Evolutionary conservation across 2,329 filamentous ascomycete genomes (phyloP).

Genomic region (Penicillium fuscoglaucum): DNA sequence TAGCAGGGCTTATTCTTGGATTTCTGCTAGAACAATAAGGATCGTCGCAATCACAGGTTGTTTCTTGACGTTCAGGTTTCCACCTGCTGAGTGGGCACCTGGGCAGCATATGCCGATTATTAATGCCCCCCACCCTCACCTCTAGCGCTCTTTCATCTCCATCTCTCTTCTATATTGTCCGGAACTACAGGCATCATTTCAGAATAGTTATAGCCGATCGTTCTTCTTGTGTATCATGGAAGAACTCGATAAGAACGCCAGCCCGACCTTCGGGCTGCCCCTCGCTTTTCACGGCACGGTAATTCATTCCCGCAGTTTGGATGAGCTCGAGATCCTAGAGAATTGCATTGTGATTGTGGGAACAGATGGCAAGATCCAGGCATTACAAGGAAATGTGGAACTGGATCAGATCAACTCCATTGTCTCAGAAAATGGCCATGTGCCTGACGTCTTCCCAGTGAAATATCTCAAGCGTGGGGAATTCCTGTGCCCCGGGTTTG

Average conservation of each 20-base stretch:
- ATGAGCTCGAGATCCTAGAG: slow-evolving; percentile 33
- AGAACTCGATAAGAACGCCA: slow-evolving; percentile 9
- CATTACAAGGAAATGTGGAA: slow-evolving; percentile 25
- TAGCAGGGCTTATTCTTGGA: neutral
- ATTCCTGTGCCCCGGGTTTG: slow-evolving; percentile 39
- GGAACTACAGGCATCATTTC: neutral
- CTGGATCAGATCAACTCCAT: slow-evolving; percentile 25
- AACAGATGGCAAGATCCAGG: slow-evolving; percentile 32
- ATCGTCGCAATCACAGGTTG: neutral
- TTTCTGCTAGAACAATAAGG: neutral
- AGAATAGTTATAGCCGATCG: neutral
- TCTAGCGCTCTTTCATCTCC: neutral
- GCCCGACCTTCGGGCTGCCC: slow-evolving; percentile 21
- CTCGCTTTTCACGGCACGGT: slow-evolving; percentile 39
- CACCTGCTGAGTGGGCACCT: neutral
- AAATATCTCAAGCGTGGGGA: slow-evolving; percentile 31
- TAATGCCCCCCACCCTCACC: slow-evolving; percentile 12
- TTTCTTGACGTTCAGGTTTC: neutral
- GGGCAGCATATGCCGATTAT: slow-evolving; percentile 1
- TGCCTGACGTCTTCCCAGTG: slow-evolving; percentile 29
- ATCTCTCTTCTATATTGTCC: neutral
- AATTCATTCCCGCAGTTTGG: slow-evolving; percentile 31
- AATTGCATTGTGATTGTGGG: slow-evolving; percentile 36
- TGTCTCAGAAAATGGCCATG: slow-evolving; percentile 27
- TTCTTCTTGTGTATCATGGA: slow-evolving; percentile 5